Conservation (phyloP, 2,329 filamentous ascomycete species). For the Aschersonia sp. region DNA sequence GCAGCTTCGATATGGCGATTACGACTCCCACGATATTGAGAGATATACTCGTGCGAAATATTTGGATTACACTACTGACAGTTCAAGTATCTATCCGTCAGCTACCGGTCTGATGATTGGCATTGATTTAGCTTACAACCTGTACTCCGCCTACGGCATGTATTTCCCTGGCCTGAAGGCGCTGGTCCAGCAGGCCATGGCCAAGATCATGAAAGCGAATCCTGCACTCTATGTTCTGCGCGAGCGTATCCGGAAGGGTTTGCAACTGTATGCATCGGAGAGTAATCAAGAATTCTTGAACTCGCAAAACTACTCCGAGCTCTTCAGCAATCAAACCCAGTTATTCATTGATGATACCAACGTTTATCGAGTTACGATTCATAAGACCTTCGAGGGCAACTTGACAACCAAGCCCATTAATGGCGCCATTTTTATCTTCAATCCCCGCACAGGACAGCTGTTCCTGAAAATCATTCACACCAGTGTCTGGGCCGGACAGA, state of each 20-base stretch:
- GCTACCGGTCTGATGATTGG: slow-evolving; percentile 95
- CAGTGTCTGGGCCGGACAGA: slow-evolving; percentile 97
- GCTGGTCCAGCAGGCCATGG: slow-evolving; percentile 94
- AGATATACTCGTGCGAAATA: slow-evolving; percentile 96
- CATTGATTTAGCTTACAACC: slow-evolving; percentile 93
- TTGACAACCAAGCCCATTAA: slow-evolving; percentile 99
- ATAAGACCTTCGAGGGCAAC: slow-evolving; percentile 99
- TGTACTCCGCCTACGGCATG: slow-evolving; percentile 95
- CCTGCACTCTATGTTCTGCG: slow-evolving; percentile 90
- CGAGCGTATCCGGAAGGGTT: slow-evolving; percentile 94
- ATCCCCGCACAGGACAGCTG: slow-evolving; percentile 90
- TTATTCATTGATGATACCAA: slow-evolving; percentile 99
- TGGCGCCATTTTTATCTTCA: slow-evolving; percentile 99
- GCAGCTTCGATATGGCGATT: slow-evolving; percentile 91
- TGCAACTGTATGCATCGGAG: slow-evolving; percentile 94
- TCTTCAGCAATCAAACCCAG: slow-evolving; percentile 98
- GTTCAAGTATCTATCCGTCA: slow-evolving; percentile 96
- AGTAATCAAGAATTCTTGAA: slow-evolving; percentile 99
- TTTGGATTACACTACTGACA: slow-evolving; percentile 96
- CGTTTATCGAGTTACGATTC: slow-evolving; percentile 97
- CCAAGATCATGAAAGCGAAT: slow-evolving; percentile 99
- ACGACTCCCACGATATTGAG: slow-evolving; percentile 98
- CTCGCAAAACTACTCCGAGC: slow-evolving; percentile 96
- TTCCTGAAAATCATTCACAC: slow-evolving; percentile 99
- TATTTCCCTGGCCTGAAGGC: slow-evolving; percentile 98